Conservation (phyloP, 495 filamentous ascomycete genomes). For the Chlorociboria aeruginascens region DNA sequence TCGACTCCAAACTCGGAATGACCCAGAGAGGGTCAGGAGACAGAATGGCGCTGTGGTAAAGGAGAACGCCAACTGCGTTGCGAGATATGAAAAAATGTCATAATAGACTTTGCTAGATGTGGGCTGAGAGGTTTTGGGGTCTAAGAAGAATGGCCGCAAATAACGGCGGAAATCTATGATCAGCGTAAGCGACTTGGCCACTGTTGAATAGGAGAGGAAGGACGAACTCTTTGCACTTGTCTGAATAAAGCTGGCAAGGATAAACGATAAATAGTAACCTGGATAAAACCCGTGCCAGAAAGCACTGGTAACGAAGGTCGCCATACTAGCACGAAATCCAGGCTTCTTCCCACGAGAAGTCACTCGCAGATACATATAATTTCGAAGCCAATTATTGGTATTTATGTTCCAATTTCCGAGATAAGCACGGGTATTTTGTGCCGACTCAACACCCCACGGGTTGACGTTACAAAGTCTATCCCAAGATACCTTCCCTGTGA, state of each 20-base stretch:
- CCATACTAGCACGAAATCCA: slow-evolving; percentile 87
- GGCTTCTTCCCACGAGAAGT: slow-evolving; percentile 94
- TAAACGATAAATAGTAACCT: slow-evolving; percentile 86
- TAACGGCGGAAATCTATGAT: slow-evolving; percentile 70
- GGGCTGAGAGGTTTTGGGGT: slow-evolving; percentile 49
- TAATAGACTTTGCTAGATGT: slow-evolving; percentile 72
- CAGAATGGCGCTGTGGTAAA: slow-evolving; percentile 79
- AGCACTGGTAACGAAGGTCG: slow-evolving; percentile 85
- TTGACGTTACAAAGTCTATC: slow-evolving; percentile 79
- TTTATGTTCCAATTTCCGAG: slow-evolving; percentile 96
- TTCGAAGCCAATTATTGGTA: slow-evolving; percentile 92
- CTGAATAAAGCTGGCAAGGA: slow-evolving; percentile 82
- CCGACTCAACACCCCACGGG: slow-evolving; percentile 69
- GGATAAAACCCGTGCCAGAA: slow-evolving; percentile 99
- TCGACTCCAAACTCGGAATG: slow-evolving; percentile 61
- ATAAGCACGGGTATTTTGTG: slow-evolving; percentile 83
- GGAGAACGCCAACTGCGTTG: slow-evolving; percentile 72
- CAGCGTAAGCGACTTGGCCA: slow-evolving; percentile 4
- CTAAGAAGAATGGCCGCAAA: slow-evolving; percentile 86
- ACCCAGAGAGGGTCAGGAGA: slow-evolving; percentile 47
- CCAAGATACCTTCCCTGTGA: slow-evolving; percentile 76
- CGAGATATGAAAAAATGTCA: slow-evolving; percentile 66
- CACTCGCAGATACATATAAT: slow-evolving; percentile 91
- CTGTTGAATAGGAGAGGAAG: neutral
- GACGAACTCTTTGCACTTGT: slow-evolving; percentile 76